Evolutionary conservation across 371 early-diverging fungal species (phyloP).

Genomic region (Syncephalis plumigaleata): DNA sequence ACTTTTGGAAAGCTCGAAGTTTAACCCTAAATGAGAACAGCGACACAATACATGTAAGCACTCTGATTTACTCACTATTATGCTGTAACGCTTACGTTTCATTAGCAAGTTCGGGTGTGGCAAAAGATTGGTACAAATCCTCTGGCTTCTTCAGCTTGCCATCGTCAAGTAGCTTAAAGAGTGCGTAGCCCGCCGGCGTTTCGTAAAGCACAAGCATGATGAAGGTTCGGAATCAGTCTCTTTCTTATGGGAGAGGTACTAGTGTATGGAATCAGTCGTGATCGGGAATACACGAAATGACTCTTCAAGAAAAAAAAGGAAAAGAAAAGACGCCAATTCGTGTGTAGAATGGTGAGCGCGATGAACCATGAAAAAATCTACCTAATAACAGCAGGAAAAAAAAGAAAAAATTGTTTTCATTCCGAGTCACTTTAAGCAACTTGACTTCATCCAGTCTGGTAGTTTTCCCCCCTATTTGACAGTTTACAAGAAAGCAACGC

Average conservation of each 20-base stretch:
- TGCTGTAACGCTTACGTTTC: constrained; percentile 39
- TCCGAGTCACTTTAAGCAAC: too few relatives aligned
- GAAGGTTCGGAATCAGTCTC: not conserved
- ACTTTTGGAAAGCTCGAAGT: constrained; percentile 88
- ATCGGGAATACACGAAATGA: too few relatives aligned
- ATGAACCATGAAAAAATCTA: too few relatives aligned
- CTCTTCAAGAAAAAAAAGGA: too few relatives aligned
- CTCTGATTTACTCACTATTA: constrained; percentile 2
- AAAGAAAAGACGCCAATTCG: too few relatives aligned
- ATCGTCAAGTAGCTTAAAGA: constrained; percentile 74
- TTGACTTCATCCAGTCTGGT: too few relatives aligned
- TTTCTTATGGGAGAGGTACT: not conserved
- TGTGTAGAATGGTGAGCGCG: too few relatives aligned
- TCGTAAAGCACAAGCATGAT: constrained; percentile 68
- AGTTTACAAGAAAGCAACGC: constrained; percentile 6
- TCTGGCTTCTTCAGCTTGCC: constrained; percentile 49
- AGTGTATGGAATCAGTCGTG: too few relatives aligned
- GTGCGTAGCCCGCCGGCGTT: constrained; percentile 76
- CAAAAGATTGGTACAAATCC: constrained; percentile 56
- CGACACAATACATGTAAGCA: too few relatives aligned
- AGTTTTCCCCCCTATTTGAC: too few relatives aligned
- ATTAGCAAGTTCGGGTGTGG: constrained; percentile 59
- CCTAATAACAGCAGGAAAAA: too few relatives aligned
- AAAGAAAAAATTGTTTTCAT: too few relatives aligned
- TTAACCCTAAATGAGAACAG: constrained; percentile 61